Evolutionary conservation across 192 early-diverging fungal species (phyloP), one percentile per base, ranked within the genome.

Genomic region (Gryganskiella cystojenkinii): DNA sequence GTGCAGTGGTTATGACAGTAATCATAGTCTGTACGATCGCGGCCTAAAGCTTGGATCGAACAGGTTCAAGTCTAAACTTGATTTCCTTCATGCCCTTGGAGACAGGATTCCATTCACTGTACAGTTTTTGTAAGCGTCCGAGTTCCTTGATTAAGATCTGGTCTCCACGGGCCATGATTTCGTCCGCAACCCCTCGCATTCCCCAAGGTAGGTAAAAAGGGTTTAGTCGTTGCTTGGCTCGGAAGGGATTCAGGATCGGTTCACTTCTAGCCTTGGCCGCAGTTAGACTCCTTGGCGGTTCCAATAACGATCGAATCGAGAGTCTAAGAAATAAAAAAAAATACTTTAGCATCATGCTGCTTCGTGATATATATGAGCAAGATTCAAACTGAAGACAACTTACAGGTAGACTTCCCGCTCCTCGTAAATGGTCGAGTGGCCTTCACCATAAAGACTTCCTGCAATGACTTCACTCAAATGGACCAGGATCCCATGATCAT

Each of bases 351-450:
- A n/a, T n/a, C n/a, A n/a, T n/a, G n/a, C n/a, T n/a, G n/a, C n/a
- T n/a, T n/a, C n/a, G 6, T 19, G 14, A 22, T 56, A 24, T 19
- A 25, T 24, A n/a, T 5, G 5, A 28, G 35, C n/a, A n/a, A n/a
- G n/a, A n/a, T n/a, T n/a, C n/a, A n/a, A n/a, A n/a, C n/a, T n/a
- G n/a, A 15, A 17, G 20, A 6, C 1, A 5, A 82, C 75, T 60
- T 62, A 82, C 80, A 84, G 85, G 82, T 95, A 99, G 0, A 95
- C 95, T 20, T 94, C 85, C 2, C 89, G 71, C 67, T 98, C 96
- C 63, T 94, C 95, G 64, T 99, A 99, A 35, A 99, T 84, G 14
- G 94, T 94, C 11, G 93, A 96, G 74, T 99, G 97, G 7, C 96
- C 97, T 53, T 91, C 91, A 10, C 90, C 87, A 51, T 75, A 75